Evolutionary conservation across 352 stramenopile genomes (phyloP), one percentile per base, ranked within the genome.

Genomic region (Plasmopara halstedii): DNA sequence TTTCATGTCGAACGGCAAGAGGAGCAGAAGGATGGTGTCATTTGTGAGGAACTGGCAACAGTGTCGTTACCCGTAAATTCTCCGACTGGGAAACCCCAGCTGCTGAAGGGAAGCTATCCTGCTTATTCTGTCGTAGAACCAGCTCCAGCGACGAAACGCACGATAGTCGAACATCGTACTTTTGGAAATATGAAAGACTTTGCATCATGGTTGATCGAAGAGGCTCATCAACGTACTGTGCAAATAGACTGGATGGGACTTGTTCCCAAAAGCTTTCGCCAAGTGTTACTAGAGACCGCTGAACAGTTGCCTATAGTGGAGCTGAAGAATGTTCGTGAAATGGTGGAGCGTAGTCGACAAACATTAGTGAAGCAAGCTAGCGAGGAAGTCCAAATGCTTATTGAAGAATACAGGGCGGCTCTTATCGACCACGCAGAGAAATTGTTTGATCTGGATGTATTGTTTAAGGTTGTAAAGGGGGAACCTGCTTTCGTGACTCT

Each of bases 1-100:
- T 63, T 85, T 61, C 48, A 66, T 46, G 58, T 70, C 17, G 58
- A 81, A n/a, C 38, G 71, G 42, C 65, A 86, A 29, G 64, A 78
- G 23, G 58, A 82, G 9, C 40, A 61, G 29, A 64, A 84, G 10
- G 76, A 88, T 46, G 70, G 74, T 6, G 46, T 70, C 11, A 4
- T 13, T 2, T 64, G 53, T 45, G 32, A 53, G 33, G 31, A 33
- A 11, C 17, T 64, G 1, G 23, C 13, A 0, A 11, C 25, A 20
- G 7, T 72, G 2, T n/a, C 5, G n/a, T 23, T 58, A 10, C 29
- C 53, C 7, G 10, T 7, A n/a, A 45, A 10, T 4, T 19, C n/a
- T 2, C 31, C 37, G 2, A 19, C 20, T 10, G 23, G 49, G 1
- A 44, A 51, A 0, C 15, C 50, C 15, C 19, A 56, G 10, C 26